Conservation (phyloP, 495 filamentous ascomycete species). For the Astrothelium subdiscretum region DNA sequence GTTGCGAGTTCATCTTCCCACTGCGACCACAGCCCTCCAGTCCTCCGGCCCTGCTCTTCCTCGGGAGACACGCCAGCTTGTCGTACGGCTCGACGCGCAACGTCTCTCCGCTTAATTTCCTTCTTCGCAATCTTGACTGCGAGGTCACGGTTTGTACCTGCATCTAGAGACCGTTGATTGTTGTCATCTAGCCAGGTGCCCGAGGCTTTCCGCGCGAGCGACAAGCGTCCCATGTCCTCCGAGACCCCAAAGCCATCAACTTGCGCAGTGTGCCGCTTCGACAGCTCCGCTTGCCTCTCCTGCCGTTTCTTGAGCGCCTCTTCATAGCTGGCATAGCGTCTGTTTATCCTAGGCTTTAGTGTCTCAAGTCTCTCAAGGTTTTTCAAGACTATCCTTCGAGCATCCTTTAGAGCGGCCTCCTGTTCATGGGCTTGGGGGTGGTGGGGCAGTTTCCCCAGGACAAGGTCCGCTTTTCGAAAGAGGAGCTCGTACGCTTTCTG, state of each 20-base stretch:
- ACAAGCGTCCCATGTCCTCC: background rate
- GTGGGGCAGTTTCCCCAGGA: constrained; percentile 27
- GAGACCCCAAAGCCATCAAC: background rate
- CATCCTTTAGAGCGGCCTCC: constrained; percentile 35
- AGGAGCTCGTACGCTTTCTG: constrained; percentile 80
- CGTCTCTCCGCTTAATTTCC: constrained; percentile 60
- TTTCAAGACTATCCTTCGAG: constrained; percentile 40
- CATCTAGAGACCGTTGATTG: constrained; percentile 39
- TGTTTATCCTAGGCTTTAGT: constrained; percentile 56
- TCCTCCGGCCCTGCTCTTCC: constrained; percentile 45
- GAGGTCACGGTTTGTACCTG: constrained; percentile 58
- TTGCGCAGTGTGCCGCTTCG: constrained; percentile 15
- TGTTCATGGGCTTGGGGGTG: constrained; percentile 40
- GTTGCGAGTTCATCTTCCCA: background rate
- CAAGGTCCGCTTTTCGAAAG: constrained; percentile 65
- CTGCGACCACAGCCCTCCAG: constrained; percentile 17
- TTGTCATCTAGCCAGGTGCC: constrained; percentile 3
- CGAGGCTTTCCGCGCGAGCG: background rate
- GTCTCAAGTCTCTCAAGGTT: constrained; percentile 49
- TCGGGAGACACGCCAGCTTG: constrained; percentile 42
- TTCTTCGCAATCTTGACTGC: constrained; percentile 66
- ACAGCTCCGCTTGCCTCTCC: constrained; percentile 14
- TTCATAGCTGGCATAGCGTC: constrained; percentile 49
- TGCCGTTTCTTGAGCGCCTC: constrained; percentile 35
- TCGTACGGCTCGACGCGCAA: constrained; percentile 42